These are phyloP conservation scores for Catharanthus roseus DNA, from an alignment of 257 asterid genomes.

Conservation along the genomic window DNA sequence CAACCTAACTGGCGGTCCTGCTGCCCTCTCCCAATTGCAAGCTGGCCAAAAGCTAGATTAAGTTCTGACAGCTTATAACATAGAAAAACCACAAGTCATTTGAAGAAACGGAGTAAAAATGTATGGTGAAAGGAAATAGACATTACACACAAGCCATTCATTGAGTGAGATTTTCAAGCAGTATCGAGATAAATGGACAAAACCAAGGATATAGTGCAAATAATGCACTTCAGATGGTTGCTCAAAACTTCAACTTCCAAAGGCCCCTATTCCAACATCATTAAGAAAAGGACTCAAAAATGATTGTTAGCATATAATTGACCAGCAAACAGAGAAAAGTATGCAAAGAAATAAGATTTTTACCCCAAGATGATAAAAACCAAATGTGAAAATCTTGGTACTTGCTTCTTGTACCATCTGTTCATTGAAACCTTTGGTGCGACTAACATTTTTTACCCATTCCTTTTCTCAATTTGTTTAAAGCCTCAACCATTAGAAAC, in stretches of 20 bases:
- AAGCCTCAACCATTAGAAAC: constrained; percentile 59
- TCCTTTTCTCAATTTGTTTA: constrained; percentile 38
- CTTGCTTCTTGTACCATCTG: constrained; percentile 81
- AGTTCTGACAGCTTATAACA: neutral
- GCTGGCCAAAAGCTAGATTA: neutral
- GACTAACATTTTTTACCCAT: constrained; percentile 36
- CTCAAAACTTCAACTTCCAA: neutral
- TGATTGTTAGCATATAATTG: neutral
- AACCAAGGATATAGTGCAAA: neutral
- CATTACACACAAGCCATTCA: neutral
- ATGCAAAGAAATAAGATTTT: constrained; percentile 18
- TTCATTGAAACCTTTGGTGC: constrained; percentile 27
- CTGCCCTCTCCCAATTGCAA: neutral
- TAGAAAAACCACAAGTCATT: neutral
- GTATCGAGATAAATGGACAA: neutral
- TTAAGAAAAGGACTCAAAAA: neutral
- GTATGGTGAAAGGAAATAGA: neutral
- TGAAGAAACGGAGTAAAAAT: neutral
- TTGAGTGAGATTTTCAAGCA: neutral
- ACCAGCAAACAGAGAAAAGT: neutral
- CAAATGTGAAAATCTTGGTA: constrained; percentile 76
- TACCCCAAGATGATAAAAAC: constrained; percentile 94
- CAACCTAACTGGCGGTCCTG: neutral
- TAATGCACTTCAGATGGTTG: neutral
- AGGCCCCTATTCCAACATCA: constrained; percentile 7